phyloP scores from a whole-genome alignment of 2,329 filamentous ascomycete species.

The Helotiales sp. region DNA sequence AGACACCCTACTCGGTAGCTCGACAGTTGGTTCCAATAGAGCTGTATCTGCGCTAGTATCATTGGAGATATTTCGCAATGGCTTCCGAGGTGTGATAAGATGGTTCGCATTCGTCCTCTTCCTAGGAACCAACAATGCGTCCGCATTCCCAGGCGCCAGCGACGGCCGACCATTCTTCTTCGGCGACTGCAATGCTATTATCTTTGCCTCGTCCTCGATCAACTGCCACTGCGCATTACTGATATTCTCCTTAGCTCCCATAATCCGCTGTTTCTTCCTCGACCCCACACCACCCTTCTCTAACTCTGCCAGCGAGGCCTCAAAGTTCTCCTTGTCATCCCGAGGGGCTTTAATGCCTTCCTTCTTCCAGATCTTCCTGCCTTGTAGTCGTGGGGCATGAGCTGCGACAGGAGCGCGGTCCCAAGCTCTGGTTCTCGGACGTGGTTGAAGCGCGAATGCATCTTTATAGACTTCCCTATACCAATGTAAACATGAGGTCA shows the following conservation, averaged over 20 bases:
- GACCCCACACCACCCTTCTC: slow-evolving; percentile 34
- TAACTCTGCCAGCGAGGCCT: slow-evolving; percentile 35
- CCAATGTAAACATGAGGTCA: background rate
- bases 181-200: background rate
- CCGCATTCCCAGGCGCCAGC: slow-evolving; percentile 8
- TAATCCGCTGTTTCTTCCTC: slow-evolving; percentile 38
- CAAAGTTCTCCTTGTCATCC: slow-evolving; percentile 26
- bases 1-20: background rate
- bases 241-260: slow-evolving; percentile 35
- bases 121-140: slow-evolving; percentile 29
- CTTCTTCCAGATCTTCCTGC: slow-evolving; percentile 37
- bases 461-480: slow-evolving; percentile 33
- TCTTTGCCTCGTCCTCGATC: background rate
- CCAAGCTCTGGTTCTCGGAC: slow-evolving; percentile 28
- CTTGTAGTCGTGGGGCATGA: slow-evolving; percentile 33
- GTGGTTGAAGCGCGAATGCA: slow-evolving; percentile 27
- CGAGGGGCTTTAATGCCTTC: slow-evolving; percentile 5
- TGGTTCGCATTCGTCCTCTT: slow-evolving; percentile 36
- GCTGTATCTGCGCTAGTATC: background rate
- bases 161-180: slow-evolving; percentile 6
- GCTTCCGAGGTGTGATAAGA: slow-evolving; percentile 35
- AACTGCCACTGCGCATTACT: slow-evolving; percentile 35
- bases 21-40: background rate
- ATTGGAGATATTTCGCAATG: slow-evolving; percentile 17
- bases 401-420: slow-evolving; percentile 34